phyloP scores from a whole-genome alignment of 305 asterid genomes.

The Plantago lanceolata region DNA sequence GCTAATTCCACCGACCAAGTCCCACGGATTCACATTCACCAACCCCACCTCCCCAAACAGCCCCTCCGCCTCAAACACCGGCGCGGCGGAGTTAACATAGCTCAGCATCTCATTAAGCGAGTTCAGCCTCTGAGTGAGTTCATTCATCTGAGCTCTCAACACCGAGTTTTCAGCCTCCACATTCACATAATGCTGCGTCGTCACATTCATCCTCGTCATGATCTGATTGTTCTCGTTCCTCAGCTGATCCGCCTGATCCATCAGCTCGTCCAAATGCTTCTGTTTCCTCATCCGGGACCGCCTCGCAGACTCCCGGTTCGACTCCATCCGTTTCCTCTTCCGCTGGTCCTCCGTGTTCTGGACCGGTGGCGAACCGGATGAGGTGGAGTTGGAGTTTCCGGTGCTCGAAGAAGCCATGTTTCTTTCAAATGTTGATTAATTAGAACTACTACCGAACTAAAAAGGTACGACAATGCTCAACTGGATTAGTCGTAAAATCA shows the following conservation, averaged over 20 bases:
- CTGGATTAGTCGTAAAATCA: too few species aligned
- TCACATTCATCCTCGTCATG: neutral
- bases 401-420: neutral
- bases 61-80: neutral
- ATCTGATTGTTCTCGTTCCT: neutral
- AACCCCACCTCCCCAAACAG: neutral
- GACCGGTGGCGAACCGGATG: neutral
- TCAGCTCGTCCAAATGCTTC: neutral
- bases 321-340: constrained; percentile 3
- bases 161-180: neutral
- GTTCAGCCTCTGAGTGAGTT: neutral
- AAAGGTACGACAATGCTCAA: too few species aligned
- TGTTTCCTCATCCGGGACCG: neutral
- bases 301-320: neutral
- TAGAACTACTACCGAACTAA: too few species aligned
- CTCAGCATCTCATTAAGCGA: neutral
- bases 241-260: neutral
- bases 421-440: neutral
- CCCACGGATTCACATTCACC: too few species aligned
- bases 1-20: too few species aligned
- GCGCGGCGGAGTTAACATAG: neutral
- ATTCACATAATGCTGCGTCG: constrained; percentile 1
- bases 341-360: neutral
- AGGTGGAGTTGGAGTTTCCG: neutral
- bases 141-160: neutral